Base-by-base conservation (phyloP, 768 basidiomycete species). In the Pleurotus tuoliensis region DNA sequence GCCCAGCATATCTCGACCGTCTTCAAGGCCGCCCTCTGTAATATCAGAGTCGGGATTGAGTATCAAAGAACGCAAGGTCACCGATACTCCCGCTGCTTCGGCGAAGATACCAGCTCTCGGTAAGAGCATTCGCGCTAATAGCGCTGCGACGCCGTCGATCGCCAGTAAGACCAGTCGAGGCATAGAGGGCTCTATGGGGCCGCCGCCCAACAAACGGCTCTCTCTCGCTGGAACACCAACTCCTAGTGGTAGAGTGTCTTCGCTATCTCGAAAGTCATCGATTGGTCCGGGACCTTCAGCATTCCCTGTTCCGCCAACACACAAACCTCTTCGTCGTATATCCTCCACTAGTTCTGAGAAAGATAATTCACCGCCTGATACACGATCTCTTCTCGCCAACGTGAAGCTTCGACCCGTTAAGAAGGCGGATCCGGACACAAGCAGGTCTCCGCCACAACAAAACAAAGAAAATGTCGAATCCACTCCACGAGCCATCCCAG, bases 21-120 rank as follows among this genome's bases (percentile, higher is more conserved):
- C 83, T 0, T 87, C 86, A 3, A 76, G 86, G 20, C 86, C 86
- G 0, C 70, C 83, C 0, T 87, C 86, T 3, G 77, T 73, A 0
- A 66, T 81, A 27, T 85, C 85, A 8, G 81, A 85, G 56, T 65
- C 73, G 11, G 77, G 76, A 45, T 77, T 72, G 47, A 70, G 64
- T 27, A 64, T 60, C 46, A 77, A 73, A 58, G 73, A 74, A 48
- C 67, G 70, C 39, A 75, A 73, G 57, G 72, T 77, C 27, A 67
- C 67, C 2, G 76, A 80, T n/a, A 66, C 69, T 4, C 62, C 71
- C 8, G 58, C 65, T 50, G 43, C 66, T 41, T 54, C 70, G 34
- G 51, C 69, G 3, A 76, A 73, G 57, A 59, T 72, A 1, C 55
- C 75, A 7, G 75, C 83, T 8, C 71, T 86, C 4, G 75, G 75